phyloP scores from a whole-genome alignment of 148 eudicot species.

The Heliosperma pusillum region DNA sequence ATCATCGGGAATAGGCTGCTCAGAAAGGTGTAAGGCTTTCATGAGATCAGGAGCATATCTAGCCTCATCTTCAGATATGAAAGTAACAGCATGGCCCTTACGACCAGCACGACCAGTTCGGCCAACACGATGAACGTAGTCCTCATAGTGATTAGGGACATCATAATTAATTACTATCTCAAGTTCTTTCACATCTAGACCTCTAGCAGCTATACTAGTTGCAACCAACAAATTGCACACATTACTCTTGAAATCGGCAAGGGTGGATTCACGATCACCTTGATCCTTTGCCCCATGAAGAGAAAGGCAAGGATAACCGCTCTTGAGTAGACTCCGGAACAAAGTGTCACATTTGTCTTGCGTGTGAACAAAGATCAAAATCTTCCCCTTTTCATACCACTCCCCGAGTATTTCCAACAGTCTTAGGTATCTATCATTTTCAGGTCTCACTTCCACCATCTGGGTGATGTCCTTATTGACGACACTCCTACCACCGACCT shows the following conservation, averaged over 20 bases:
- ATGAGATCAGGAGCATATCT: conserved; percentile 76
- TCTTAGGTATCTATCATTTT: conserved; percentile 63
- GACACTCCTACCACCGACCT: conserved; percentile 87
- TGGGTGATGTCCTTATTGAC: conserved; percentile 84
- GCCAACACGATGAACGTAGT: conserved; percentile 84
- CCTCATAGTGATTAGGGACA: conserved; percentile 81
- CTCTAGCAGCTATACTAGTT: conserved; percentile 80
- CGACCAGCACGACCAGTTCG: conserved; percentile 82
- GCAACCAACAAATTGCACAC: conserved; percentile 77
- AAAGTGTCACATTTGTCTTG: conserved; percentile 76
- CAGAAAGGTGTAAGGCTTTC: conserved; percentile 67
- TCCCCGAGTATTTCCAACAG: conserved; percentile 76
- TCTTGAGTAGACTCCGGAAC: conserved; percentile 59
- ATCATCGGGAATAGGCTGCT: conserved; percentile 73
- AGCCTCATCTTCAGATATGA: conserved; percentile 64
- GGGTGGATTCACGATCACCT: conserved; percentile 79
- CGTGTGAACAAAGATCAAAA: conserved; percentile 63
- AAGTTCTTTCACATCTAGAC: conserved; percentile 83
- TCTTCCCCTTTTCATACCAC: conserved; percentile 86
- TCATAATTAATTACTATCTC: conserved; percentile 72
- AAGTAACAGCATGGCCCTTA: conserved; percentile 72
- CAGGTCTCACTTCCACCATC: conserved; percentile 76
- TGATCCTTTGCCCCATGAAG: conserved; percentile 87
- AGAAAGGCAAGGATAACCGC: conserved; percentile 79
- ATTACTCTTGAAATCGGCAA: conserved; percentile 71